Percentiles rank a stretch among this genome's conserved stretches.
Evolutionary conservation across 192 early-diverging fungal genomes (phyloP).

Genomic region (Coemansia sp.): DNA sequence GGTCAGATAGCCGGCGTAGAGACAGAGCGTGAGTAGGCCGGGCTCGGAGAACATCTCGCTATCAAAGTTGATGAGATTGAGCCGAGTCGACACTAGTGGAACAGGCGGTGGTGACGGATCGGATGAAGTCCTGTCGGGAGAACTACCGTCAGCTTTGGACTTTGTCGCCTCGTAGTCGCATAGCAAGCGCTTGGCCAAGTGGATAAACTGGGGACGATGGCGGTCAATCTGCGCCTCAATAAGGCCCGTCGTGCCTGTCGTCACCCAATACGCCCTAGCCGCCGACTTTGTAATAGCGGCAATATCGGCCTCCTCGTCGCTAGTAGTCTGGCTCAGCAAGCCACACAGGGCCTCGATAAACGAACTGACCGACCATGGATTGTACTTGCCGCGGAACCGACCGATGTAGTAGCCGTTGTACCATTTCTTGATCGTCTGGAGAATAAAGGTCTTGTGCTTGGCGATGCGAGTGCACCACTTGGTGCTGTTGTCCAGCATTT

Average conservation of each 20-base stretch:
- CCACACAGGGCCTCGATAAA: conserved; percentile 36
- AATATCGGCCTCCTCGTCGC: background rate
- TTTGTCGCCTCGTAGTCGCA: conserved; percentile 18
- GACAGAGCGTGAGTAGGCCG: conserved; percentile 25
- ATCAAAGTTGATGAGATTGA: conserved; percentile 20
- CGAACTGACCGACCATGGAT: conserved; percentile 51
- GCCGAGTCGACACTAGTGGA: conserved; percentile 2
- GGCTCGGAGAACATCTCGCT: conserved; percentile 30
- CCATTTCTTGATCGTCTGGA: conserved; percentile 18
- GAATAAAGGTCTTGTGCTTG: conserved; percentile 13
- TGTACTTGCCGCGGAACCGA: conserved; percentile 42
- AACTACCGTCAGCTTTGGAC: background rate
- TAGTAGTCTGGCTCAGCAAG: conserved; percentile 11
- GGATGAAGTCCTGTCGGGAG: background rate
- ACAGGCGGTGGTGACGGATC: conserved; percentile 10
- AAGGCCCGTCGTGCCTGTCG: conserved; percentile 24
- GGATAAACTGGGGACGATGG: conserved; percentile 18
- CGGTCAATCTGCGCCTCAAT: conserved; percentile 30
- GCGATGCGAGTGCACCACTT: background rate
- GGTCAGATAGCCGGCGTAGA: conserved; percentile 31
- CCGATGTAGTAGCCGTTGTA: conserved; percentile 27
- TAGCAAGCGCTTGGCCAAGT: conserved; percentile 16
- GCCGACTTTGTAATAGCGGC: conserved; percentile 11
- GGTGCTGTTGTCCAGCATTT: conserved; percentile 40
- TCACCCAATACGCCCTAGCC: conserved; percentile 33